phyloP scores from a whole-genome alignment of 164 flowering plant genomes.

The Umbilicus rupestris region DNA sequence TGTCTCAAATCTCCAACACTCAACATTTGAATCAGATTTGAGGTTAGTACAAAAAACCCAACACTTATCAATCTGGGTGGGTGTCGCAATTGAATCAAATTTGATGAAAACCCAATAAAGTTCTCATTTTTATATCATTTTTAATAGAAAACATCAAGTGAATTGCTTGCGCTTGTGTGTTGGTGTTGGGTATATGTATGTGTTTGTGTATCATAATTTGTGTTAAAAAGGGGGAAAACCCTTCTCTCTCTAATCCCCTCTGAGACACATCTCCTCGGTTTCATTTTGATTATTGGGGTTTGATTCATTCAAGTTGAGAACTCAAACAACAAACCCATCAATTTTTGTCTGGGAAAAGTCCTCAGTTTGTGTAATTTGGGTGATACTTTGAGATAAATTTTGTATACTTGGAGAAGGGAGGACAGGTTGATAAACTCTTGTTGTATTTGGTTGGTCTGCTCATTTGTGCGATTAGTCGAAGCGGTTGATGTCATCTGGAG shows the following conservation, averaged over 20 bases:
- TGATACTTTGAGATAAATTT: not conserved
- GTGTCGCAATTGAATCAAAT: not conserved
- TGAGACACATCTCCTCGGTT: not conserved
- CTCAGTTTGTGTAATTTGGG: not conserved
- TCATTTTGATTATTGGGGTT: not conserved
- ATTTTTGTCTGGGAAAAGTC: not conserved
- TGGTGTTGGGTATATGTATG: not conserved
- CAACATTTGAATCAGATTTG: not conserved
- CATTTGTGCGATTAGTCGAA: not conserved
- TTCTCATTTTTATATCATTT: not conserved
- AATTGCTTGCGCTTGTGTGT: not conserved
- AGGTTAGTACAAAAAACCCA: not conserved
- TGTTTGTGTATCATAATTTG: not conserved
- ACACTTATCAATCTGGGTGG: not conserved
- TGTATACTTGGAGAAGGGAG: not conserved
- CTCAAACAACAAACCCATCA: not conserved
- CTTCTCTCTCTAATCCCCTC: constrained; percentile 6
- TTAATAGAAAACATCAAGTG: not conserved
- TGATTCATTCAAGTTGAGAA: not conserved
- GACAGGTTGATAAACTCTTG: not conserved
- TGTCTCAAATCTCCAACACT: not conserved
- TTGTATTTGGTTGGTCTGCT: not conserved
- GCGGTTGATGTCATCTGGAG: constrained; percentile 1
- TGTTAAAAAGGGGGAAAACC: constrained; percentile 1
- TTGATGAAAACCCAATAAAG: not conserved